Evolutionary conservation across 306 rosid genomes (phyloP), one percentile per base, ranked within the genome.

Genomic region (Adenanthera pavonina): DNA sequence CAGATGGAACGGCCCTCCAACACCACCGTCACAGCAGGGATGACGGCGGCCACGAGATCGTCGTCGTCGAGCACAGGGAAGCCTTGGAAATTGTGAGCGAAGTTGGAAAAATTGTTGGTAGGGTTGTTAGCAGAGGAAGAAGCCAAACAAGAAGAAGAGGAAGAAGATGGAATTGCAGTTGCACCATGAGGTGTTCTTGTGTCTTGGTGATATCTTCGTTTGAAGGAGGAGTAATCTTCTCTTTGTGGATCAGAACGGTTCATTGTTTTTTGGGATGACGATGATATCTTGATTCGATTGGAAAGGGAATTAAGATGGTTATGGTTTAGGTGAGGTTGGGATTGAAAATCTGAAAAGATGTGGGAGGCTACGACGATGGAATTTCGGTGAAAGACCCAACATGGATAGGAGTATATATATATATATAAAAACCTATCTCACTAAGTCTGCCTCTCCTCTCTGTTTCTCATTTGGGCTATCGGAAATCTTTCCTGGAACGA

Each of bases 1-100:
- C 97, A 92, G 86, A 94, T 92, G 52, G 97, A 89, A 40, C 97
- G 94, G 33, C 98, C 98, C 75, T 94, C 98, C 0, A 94, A 83
- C n/a, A 90, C 97, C 19, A 94, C 94, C 10, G 97, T 94, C 56
- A 92, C 96, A 1, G 93, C 88, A 4, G 97, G 98, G 35, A 87
- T 85, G 48, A 92, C 88, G 3, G 82, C 56, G 15, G 98, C 80
- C 0, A 86, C 88, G 7, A 86, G 86, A 80, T 89, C 97, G 41
- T 87, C 91, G 6, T 80, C 86, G 7, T 81, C 92, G 5, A 89
- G 82, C 71, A 47, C 80, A 17, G 82, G 88, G 74, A 91, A 89
- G 20, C 90, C 81, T 38, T 52, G 84, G 59, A 85, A 66, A 44
- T 76, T 83, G 8, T 77, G 78, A 70, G 10, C 52, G 43, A 35